These are phyloP conservation scores for Dactylis glomerata DNA, from an alignment of 176 grass and related monocot species.

Conservation along the genomic window DNA sequence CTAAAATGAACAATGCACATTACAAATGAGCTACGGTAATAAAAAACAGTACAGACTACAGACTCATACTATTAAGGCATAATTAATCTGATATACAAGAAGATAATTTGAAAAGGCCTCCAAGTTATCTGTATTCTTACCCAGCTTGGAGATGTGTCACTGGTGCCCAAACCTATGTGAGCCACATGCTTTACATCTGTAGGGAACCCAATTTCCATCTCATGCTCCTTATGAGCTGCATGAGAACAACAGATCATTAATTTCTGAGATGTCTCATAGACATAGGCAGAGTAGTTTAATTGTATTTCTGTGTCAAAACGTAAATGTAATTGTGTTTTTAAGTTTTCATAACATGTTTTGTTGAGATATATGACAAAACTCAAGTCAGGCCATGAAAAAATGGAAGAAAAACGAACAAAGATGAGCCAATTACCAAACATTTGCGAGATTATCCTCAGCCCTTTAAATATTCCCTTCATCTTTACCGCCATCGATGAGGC, in stretches of 20 bases:
- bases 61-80: neutral
- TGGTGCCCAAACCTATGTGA: conserved; percentile 75
- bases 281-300: neutral
- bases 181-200: conserved; percentile 92
- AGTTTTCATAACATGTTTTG: neutral
- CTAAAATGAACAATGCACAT: conserved; percentile 32
- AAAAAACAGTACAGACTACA: neutral
- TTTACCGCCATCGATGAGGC: conserved; percentile 46
- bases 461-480: conserved; percentile 91
- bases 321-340: neutral
- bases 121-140: conserved; percentile 48
- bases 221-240: conserved; percentile 77
- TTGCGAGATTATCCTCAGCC: conserved; percentile 81
- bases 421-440: conserved; percentile 62
- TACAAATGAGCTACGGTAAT: neutral
- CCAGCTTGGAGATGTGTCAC: conserved; percentile 66
- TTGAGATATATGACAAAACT: neutral
- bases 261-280: neutral
- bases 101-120: neutral
- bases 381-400: neutral
- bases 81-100: neutral
- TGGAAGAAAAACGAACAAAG: neutral
- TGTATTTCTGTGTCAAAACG: neutral
- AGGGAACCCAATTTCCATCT: conserved; percentile 92
- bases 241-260: conserved; percentile 11